Evolutionary conservation across 23 red algal species (phyloP), one percentile per base, ranked within the genome.

Genomic region (Pyropia haitanensis): DNA sequence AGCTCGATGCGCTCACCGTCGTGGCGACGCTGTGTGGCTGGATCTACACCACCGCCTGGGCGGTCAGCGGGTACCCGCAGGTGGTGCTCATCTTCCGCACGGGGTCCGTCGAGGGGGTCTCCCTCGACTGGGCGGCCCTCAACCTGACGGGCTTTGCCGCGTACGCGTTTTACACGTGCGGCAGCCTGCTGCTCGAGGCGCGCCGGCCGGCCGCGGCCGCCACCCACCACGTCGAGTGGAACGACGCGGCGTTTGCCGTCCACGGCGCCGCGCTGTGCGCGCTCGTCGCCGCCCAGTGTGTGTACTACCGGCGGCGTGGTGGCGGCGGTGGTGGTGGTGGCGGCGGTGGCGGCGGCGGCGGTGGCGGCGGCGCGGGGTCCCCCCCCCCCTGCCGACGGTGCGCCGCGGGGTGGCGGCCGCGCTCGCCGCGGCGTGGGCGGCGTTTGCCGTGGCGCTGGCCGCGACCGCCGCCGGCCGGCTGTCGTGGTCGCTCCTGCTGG

Each of bases 1-100:
- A 27, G 23, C 4, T 27, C 23, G 23, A 27, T 10, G 23, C 56
- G 5, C 56, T 53, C 9, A 10, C 64, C 22, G 64, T 14, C 33
- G 23, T 68, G 33, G 46, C 64, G 5, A 25, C 50, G 29, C 48
- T 76, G 23, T 91, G 73, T 52, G 87, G 87, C 15, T 91, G 87
- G 87, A 72, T 75, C 14, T 91, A 91, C 58, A 77, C 75, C 51
- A 62, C 64, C 14, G 72, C 73, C 3, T 91, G 87, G 87, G 75
- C 73, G 21, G 73, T 78, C 2, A 73, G 61, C 18, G 70, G 70
- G 39, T 91, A 73, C 60, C 87, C 87, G 49, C 87, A 91, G 49
- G 65, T 77, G 14, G 16, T 82, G 1, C 71, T 91, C 22, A 91
- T 63, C 52, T 65, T 53, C 18, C 27, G 49, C 18, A 68, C 69